phyloP scores from a whole-genome alignment of 192 early-diverging fungal species.

The Oehlia diaphana region DNA sequence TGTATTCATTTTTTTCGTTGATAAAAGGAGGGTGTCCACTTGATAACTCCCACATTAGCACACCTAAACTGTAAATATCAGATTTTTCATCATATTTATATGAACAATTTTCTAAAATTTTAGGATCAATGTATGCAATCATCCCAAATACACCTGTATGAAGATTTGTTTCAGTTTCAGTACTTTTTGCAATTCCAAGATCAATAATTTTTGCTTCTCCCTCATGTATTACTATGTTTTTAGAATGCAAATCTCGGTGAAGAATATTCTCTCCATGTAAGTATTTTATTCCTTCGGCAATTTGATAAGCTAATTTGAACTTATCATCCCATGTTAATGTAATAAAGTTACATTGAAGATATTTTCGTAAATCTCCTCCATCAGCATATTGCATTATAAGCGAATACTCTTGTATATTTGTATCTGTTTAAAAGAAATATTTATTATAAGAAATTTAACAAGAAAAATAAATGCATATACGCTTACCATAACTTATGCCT shows the following conservation, averaged over 20 bases:
- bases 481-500: no score
- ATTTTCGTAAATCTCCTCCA: background rate
- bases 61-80: background rate
- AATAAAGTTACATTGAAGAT: background rate
- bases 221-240: background rate
- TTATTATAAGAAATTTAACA: no score
- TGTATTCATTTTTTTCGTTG: no score
- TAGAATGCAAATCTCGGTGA: background rate
- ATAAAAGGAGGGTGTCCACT: background rate
- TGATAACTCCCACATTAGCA: background rate
- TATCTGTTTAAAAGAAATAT: no score
- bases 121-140: background rate
- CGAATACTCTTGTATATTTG: background rate
- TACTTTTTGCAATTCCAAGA: background rate
- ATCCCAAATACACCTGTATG: background rate
- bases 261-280: background rate
- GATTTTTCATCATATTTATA: background rate
- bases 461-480: no score
- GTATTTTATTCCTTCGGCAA: background rate
- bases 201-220: background rate
- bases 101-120: background rate
- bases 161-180: background rate
- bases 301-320: background rate
- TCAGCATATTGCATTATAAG: background rate
- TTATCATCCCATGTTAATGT: background rate